A percentile compares a stretch with the other conserved stretches of the same genome.
Conservation (phyloP, 2,329 filamentous ascomycete species). For the Epichloe brachyelytri region DNA sequence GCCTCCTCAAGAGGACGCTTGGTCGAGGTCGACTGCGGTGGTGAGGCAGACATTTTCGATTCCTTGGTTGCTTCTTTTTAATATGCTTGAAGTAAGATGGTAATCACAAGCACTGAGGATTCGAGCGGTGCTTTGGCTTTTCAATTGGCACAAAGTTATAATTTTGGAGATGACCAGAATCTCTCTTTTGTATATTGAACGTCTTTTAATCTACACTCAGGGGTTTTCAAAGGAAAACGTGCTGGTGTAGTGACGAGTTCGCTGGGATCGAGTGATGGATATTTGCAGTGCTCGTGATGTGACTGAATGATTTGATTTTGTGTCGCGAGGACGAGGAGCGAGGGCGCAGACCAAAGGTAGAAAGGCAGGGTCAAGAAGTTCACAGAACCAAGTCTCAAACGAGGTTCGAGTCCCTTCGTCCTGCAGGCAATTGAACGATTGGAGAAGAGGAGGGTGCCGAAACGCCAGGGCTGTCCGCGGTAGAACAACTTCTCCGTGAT, state of each 20-base stretch:
- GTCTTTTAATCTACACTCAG: conserved; percentile 54
- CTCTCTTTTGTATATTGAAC: conserved; percentile 17
- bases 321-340: conserved; percentile 19
- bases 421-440: conserved; percentile 13
- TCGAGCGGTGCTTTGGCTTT: conserved; percentile 1
- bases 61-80: not conserved
- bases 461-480: conserved; percentile 6
- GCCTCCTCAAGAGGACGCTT: conserved; percentile 97
- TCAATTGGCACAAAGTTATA: conserved; percentile 1
- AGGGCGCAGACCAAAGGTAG: conserved; percentile 20
- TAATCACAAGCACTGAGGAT: conserved; percentile 8
- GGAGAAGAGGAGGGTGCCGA: conserved; percentile 2
- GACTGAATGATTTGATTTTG: conserved; percentile 14
- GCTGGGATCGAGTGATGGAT: conserved; percentile 25
- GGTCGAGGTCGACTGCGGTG: conserved; percentile 49
- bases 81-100: conserved; percentile 16
- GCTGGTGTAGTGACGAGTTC: conserved; percentile 58
- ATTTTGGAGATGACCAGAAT: conserved; percentile 15
- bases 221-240: conserved; percentile 82
- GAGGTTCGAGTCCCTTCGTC: conserved; percentile 1
- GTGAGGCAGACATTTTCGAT: conserved; percentile 60
- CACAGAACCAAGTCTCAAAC: conserved; percentile 12
- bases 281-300: conserved; percentile 29
- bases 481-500: conserved; percentile 4
- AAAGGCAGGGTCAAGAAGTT: conserved; percentile 18